Percentiles rank a stretch among this genome's conserved stretches.
phyloP scores from a whole-genome alignment of 352 stramenopile species.

The Globisporangium lucens region DNA sequence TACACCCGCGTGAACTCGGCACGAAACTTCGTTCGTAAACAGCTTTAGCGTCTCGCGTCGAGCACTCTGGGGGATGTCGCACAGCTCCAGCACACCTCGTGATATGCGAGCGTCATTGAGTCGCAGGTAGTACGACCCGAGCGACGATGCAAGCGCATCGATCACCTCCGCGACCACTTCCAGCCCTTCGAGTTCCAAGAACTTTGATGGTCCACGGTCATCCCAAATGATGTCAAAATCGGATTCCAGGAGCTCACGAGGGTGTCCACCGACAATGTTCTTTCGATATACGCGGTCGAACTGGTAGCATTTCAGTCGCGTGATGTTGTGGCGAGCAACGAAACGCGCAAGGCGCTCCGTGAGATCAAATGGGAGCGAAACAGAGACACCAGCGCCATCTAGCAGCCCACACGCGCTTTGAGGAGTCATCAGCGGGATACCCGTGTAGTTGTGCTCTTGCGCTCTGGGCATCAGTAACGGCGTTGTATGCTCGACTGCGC shows the following conservation, averaged over 20 bases:
- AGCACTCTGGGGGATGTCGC: slow-evolving; percentile 41
- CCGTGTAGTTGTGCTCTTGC: slow-evolving; percentile 66
- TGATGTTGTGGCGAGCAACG: slow-evolving; percentile 77
- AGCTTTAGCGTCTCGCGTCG: slow-evolving; percentile 73
- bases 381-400: slow-evolving; percentile 72
- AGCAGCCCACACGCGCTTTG: slow-evolving; percentile 65
- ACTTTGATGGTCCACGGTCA: slow-evolving; percentile 53
- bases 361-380: slow-evolving; percentile 81
- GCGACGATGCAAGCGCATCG: slow-evolving; percentile 43
- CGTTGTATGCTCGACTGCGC: slow-evolving; percentile 72
- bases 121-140: slow-evolving; percentile 76
- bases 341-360: slow-evolving; percentile 81
- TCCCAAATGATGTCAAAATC: slow-evolving; percentile 89
- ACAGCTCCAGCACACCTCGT: slow-evolving; percentile 66
- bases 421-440: slow-evolving; percentile 47
- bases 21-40: slow-evolving; percentile 72
- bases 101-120: slow-evolving; percentile 80
- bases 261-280: slow-evolving; percentile 69
- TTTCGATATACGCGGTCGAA: slow-evolving; percentile 84
- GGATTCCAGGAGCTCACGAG: slow-evolving; percentile 74
- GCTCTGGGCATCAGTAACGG: slow-evolving; percentile 74
- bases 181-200: slow-evolving; percentile 74
- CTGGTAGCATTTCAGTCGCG: slow-evolving; percentile 80
- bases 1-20: slow-evolving; percentile 56
- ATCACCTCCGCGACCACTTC: slow-evolving; percentile 80